Evolutionary conservation across 148 eudicot genomes (phyloP).

Genomic region (Polygonum maritimum): DNA sequence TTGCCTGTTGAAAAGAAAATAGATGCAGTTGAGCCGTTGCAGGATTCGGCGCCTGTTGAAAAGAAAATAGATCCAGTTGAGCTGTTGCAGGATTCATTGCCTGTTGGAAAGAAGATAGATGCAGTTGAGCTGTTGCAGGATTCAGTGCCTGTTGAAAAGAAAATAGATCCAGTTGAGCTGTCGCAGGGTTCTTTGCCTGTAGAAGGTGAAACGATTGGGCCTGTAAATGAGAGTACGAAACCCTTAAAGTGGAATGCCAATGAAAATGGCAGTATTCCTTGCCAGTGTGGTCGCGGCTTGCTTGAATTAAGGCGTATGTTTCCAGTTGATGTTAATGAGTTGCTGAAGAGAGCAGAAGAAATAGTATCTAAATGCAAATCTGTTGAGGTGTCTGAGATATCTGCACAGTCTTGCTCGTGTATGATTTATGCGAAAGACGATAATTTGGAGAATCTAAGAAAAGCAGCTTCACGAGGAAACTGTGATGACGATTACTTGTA

Average conservation of each 20-base stretch:
- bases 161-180: neutral
- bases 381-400: conserved; percentile 13
- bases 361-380: conserved; percentile 13
- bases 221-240: conserved; percentile 4
- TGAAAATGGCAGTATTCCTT: conserved; percentile 45
- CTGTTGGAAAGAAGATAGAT: too few relatives aligned
- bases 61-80: too few relatives aligned
- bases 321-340: conserved; percentile 21
- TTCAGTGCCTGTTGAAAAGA: neutral
- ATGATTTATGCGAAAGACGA: conserved; percentile 9
- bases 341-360: conserved; percentile 26
- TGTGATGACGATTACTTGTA: conserved; percentile 35
- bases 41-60: too few relatives aligned
- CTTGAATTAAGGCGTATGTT: conserved; percentile 32
- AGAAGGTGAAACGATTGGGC: neutral
- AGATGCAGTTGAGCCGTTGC: too few relatives aligned
- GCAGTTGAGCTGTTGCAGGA: too few relatives aligned
- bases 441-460: conserved; percentile 19
- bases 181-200: neutral
- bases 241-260: conserved; percentile 34
- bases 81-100: neutral
- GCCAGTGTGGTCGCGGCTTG: conserved; percentile 44
- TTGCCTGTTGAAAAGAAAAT: too few relatives aligned
- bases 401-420: conserved; percentile 22
- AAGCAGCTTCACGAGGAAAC: conserved; percentile 38